A percentile compares a stretch with the other conserved stretches of the same genome.
Evolutionary conservation across 1,284 basidiomycete species (phyloP).

Genomic region (Papiliotrema nemorosa): DNA sequence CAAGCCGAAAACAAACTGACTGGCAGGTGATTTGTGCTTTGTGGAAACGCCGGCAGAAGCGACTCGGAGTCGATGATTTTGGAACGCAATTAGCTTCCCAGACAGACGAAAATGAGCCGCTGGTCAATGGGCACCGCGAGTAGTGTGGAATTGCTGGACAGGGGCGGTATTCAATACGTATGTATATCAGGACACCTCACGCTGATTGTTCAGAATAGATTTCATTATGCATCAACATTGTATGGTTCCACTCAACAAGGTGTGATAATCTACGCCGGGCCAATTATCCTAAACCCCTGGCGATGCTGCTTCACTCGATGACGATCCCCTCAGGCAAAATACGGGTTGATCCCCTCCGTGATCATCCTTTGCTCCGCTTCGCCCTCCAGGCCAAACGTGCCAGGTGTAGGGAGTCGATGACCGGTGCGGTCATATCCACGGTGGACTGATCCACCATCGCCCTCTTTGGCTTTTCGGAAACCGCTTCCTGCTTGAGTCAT

Average conservation of each 20-base stretch:
- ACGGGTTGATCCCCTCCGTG: constrained; percentile 16
- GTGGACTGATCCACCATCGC: not conserved
- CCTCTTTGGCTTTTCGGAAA: not conserved
- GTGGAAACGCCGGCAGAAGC: constrained; percentile 73
- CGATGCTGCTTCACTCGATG: too few relatives aligned
- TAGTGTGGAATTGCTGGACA: too few relatives aligned
- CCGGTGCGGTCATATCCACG: constrained; percentile 3
- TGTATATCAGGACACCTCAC: too few relatives aligned
- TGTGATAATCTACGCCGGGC: too few relatives aligned
- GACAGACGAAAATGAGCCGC: not conserved
- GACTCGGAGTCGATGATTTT: constrained; percentile 86
- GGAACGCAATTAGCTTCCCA: constrained; percentile 59
- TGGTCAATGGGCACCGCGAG: not conserved
- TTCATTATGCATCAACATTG: too few relatives aligned
- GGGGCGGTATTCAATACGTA: too few relatives aligned
- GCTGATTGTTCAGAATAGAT: too few relatives aligned
- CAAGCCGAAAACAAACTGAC: not conserved
- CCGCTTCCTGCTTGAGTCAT: not conserved
- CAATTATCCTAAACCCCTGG: too few relatives aligned
- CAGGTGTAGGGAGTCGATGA: constrained; percentile 20
- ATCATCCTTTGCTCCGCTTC: constrained; percentile 13
- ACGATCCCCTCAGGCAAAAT: constrained; percentile 19
- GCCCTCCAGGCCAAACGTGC: constrained; percentile 20
- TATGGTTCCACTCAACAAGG: too few relatives aligned
- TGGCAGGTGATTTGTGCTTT: constrained; percentile 63